These are phyloP conservation scores for Agaricus subrufescens DNA, from an alignment of 768 basidiomycete genomes.

Conservation along the genomic window DNA sequence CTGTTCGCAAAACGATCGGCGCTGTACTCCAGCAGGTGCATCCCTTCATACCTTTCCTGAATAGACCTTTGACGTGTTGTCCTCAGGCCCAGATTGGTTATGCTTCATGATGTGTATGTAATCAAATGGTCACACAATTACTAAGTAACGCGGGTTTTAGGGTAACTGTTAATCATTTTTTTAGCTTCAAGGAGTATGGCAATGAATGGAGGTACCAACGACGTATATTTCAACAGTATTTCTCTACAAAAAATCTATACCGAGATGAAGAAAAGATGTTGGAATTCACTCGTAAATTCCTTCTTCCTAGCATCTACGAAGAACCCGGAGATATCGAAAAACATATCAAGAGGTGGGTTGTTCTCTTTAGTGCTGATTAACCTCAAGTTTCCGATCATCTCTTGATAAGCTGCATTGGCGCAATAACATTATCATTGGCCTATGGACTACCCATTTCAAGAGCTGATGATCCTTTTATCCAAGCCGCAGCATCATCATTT, in stretches of 20 bases:
- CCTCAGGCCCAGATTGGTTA: background rate
- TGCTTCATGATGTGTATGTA: constrained; percentile 10
- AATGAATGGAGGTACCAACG: constrained; percentile 21
- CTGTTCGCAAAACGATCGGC: constrained; percentile 53
- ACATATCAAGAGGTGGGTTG: constrained; percentile 6
- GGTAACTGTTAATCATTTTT: background rate
- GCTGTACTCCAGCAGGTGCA: constrained; percentile 49
- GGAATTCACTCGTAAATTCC: constrained; percentile 4
- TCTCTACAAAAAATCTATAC: constrained; percentile 8
- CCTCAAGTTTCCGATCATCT: too few species aligned
- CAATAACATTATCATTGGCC: background rate
- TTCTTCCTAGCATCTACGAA: constrained; percentile 4
- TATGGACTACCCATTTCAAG: background rate
- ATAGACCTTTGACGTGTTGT: background rate
- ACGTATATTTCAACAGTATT: constrained; percentile 21
- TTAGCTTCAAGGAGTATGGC: constrained; percentile 19
- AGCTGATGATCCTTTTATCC: background rate
- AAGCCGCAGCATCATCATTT: background rate
- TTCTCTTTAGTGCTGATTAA: too few species aligned
- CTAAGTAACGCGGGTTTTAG: background rate
- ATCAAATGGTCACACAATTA: background rate
- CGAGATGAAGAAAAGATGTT: constrained; percentile 1
- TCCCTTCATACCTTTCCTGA: background rate
- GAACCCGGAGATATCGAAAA: constrained; percentile 1
- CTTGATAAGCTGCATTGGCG: background rate